Base-by-base conservation (phyloP, 208 protist genomes). In the Crithidia mellificae region DNA sequence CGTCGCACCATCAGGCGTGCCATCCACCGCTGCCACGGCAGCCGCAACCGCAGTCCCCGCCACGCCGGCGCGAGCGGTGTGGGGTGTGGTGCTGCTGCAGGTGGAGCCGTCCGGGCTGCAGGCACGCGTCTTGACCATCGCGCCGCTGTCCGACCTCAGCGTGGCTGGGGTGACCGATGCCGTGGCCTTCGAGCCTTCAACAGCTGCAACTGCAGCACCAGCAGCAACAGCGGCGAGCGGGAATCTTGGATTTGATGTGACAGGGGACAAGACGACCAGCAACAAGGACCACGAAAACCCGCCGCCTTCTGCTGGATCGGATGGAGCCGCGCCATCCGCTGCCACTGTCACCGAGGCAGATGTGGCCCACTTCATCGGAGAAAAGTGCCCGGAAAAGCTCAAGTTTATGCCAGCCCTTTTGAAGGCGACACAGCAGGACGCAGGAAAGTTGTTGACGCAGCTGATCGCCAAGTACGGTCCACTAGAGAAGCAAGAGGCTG, bases 381-480 rank as follows among this genome's bases (percentile, higher is more conserved):
- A 46, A 24, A 83, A 80, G 61, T 88, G 83, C 53, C 77, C 82
- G 8, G 85, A 92, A 17, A 89, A 89, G 44, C 61, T 84, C n/a
- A 65, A 70, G 54, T 81, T 92, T 59, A 51, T 87, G 39, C 78
- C 80, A 1, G 63, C 80, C 19, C 46, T 87, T 44, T 27, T 88
- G 71, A 78, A 73, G 44, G 81, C 83, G 32, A 67, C 75, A 3
- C 50, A 66, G 49, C 71, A 72, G 17, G 83, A 92, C 27, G 63
- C 77, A 5, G 73, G 61, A 7, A 61, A 57, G 20, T 68, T 89
- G 11, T 41, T 89, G 30, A 80, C 59, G 24, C 83, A 83, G 53
- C 72, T 89, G 14, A 64, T 51, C 3, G 63, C 80, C 50, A 92
- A 87, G 71, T 85, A 88, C 51, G 83, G 76, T 0, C 56, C 70